Evolutionary conservation across 495 filamentous ascomycete genomes (phyloP).

Genomic region (Trichodelitschia bisporula): DNA sequence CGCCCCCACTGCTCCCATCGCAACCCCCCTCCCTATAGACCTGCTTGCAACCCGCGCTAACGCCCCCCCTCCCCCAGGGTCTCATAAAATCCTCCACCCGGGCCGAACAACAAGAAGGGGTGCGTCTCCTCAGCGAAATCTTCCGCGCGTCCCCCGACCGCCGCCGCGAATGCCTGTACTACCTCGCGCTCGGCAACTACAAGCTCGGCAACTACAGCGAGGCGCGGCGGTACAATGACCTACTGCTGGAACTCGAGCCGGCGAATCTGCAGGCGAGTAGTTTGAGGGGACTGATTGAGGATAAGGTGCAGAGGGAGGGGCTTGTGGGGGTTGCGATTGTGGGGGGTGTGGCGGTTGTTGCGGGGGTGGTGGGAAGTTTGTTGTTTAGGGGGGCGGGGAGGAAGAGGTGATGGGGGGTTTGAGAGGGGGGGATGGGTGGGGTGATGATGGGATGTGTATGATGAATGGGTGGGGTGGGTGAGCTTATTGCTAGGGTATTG

Average conservation of each 20-base stretch:
- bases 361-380: slow-evolving; percentile 75
- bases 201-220: slow-evolving; percentile 95
- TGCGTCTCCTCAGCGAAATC: slow-evolving; percentile 85
- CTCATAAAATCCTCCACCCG: slow-evolving; percentile 77
- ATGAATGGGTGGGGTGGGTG: too few relatives aligned
- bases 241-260: slow-evolving; percentile 70
- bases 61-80: slow-evolving; percentile 27
- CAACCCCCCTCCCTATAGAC: not conserved
- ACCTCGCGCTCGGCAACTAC: slow-evolving; percentile 89
- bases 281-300: slow-evolving; percentile 67
- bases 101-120: slow-evolving; percentile 78
- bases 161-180: slow-evolving; percentile 91
- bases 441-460: too few relatives aligned
- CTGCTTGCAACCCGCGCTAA: not conserved
- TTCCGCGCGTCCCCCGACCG: slow-evolving; percentile 80
- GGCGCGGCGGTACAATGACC: slow-evolving; percentile 79
- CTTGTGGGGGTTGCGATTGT: slow-evolving; percentile 91
- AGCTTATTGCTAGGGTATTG: too few relatives aligned
- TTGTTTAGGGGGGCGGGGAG: slow-evolving; percentile 45
- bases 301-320: slow-evolving; percentile 86
- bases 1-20: too few relatives aligned
- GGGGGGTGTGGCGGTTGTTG: slow-evolving; percentile 75
- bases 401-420: slow-evolving; percentile 12
- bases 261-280: slow-evolving; percentile 73
- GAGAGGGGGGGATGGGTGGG: too few relatives aligned